Base-by-base conservation (phyloP, 352 stramenopile species). In the Pythium pectinolyticum region DNA sequence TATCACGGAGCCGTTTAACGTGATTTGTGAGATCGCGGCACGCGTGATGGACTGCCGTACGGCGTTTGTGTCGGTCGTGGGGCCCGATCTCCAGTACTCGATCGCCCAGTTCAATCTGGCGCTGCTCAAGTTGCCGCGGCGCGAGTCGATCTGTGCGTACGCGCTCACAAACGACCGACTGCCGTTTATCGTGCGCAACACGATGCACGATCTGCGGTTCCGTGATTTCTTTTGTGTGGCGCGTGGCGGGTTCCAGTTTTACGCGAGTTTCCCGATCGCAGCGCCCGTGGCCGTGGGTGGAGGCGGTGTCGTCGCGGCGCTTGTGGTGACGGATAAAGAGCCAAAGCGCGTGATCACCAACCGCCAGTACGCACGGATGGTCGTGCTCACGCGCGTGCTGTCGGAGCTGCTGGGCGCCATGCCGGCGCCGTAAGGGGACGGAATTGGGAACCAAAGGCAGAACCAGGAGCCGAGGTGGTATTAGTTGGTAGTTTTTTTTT, bases 211-310 rank as follows among this genome's bases (percentile, higher is more conserved):
- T 50, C 43, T 76, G 27, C 72, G 72, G 32, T 77, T 77, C 69
- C 61, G 68, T n/a, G 59, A 74, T 24, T 74, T 77, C 34, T 76
- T 73, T 31, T 77, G 56, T 40, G 66, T 77, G 19, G 62, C 68
- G 45, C 64, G 68, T 28, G 55, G 53, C 7, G 59, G 64, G 14
- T 62, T 79, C 52, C 50, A 61, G 35, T 79, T 79, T 48, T 77
- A 73, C 61, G 68, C 68, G 34, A 76, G 69, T 40, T 79, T 79
- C 56, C 68, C 72, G 0, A 49, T 79, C 22, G 63, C 67, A 20
- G 67, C 67, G 8, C 71, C 67, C n/a, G n/a, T 51, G 7, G 58
- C 58, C 3, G 47, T 74, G 10, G 71, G 63, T 11, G 54, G 53
- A 22, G 67, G 65, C 11, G 68, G 61, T 20, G 72, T 72, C 52